These are phyloP conservation scores for Apiospora hydei DNA, from an alignment of 2,329 filamentous ascomycete genomes.

Conservation along the genomic window DNA sequence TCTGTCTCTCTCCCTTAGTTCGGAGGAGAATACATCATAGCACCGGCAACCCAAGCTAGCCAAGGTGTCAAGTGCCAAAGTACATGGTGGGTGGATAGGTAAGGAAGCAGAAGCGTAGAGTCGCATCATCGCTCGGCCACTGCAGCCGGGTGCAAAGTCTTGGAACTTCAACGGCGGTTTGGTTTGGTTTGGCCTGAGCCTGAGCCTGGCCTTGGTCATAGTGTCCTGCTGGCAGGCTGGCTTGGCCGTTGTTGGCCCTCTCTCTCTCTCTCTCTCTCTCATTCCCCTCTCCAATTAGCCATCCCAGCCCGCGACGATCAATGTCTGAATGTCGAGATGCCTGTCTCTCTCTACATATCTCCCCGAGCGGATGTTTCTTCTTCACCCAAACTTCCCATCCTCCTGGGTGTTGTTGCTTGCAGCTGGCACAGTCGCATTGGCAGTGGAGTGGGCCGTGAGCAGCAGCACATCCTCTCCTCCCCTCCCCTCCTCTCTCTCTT, in stretches of 20 bases:
- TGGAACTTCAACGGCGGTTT: not conserved
- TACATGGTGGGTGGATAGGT: not conserved
- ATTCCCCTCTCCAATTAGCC: too few species aligned
- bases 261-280: not conserved
- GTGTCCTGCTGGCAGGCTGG: not conserved
- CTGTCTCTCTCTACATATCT: not conserved
- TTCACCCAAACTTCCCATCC: not conserved
- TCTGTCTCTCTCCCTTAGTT: not conserved
- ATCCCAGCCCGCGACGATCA: too few species aligned
- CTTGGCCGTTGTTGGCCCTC: not conserved
- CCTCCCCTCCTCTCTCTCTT: not conserved
- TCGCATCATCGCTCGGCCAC: not conserved
- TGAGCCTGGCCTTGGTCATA: not conserved
- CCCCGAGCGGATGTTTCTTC: not conserved
- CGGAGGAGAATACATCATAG: not conserved
- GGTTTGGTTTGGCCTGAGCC: too few species aligned
- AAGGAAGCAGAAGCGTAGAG: not conserved
- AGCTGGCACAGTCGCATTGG: conserved; percentile 7
- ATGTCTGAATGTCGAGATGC: too few species aligned
- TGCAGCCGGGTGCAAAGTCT: conserved; percentile 8
- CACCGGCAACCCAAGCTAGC: not conserved
- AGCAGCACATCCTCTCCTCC: not conserved
- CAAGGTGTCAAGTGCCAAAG: not conserved
- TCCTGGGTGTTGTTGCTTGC: not conserved
- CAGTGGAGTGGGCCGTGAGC: not conserved